phyloP scores from a whole-genome alignment of 306 rosid species.

The Begonia fuchsioides region DNA sequence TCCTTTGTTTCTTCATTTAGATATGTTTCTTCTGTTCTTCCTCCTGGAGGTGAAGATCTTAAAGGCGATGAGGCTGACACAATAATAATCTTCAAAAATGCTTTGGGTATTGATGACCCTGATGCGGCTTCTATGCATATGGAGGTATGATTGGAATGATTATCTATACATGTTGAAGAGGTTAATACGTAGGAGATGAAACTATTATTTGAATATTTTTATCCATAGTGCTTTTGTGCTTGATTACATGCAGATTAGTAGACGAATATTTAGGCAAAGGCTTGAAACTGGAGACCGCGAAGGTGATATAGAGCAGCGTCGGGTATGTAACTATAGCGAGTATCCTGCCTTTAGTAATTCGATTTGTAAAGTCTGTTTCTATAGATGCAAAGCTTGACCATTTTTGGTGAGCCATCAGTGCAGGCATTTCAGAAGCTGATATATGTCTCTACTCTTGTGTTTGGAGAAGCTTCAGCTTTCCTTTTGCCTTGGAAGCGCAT shows the following conservation, averaged over 20 bases:
- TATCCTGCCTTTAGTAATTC: constrained; percentile 4
- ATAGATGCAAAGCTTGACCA: constrained; percentile 62
- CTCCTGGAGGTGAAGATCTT: constrained; percentile 73
- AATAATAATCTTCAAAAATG: constrained; percentile 55
- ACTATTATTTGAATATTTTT: background rate
- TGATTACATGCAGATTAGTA: constrained; percentile 53
- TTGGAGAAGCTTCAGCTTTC: constrained; percentile 92
- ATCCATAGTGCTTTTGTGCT: constrained; percentile 13
- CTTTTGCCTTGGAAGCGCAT: constrained; percentile 99
- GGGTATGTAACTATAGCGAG: constrained; percentile 38
- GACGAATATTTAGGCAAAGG: constrained; percentile 75
- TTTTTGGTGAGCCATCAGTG: constrained; percentile 63
- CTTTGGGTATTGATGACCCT: constrained; percentile 88
- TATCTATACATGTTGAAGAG: constrained; percentile 4
- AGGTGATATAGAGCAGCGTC: constrained; percentile 71
- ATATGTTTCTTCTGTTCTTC: constrained; percentile 69
- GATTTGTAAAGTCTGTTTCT: background rate
- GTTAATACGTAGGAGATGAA: background rate
- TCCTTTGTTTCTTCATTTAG: constrained; percentile 14
- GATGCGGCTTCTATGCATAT: constrained; percentile 96
- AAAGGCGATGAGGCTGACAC: constrained; percentile 70
- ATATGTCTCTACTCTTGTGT: constrained; percentile 84
- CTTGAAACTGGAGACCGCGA: constrained; percentile 93
- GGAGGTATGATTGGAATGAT: constrained; percentile 37
- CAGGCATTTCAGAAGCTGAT: constrained; percentile 99